Evolutionary conservation across 2,329 filamentous ascomycete genomes (phyloP).

Genomic region (Aspergillus sergii): DNA sequence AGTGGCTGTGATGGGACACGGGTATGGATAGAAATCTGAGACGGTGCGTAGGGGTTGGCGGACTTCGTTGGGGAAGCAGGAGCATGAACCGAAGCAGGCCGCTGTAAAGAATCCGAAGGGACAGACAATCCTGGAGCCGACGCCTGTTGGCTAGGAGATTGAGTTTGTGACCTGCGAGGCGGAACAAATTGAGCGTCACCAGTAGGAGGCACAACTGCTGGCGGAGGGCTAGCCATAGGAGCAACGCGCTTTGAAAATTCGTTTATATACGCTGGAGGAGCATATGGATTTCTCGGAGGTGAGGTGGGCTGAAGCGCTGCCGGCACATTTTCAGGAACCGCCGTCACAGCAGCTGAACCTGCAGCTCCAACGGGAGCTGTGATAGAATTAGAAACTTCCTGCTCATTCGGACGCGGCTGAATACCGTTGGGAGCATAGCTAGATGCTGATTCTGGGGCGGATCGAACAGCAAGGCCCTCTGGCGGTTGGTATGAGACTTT

Average conservation of each 20-base stretch:
- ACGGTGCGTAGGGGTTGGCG: constrained; percentile 38
- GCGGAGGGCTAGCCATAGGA: constrained; percentile 20
- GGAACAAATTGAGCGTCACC: constrained; percentile 37
- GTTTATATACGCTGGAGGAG: constrained; percentile 34
- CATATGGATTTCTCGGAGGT: constrained; percentile 35
- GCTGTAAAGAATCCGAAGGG: constrained; percentile 50
- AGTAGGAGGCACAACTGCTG: constrained; percentile 23
- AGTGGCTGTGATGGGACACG: constrained; percentile 53
- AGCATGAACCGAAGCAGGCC: constrained; percentile 59
- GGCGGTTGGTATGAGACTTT: constrained; percentile 38
- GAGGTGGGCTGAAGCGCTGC: constrained; percentile 24
- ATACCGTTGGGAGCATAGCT: constrained; percentile 22
- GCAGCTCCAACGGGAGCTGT: neutral
- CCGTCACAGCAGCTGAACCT: constrained; percentile 11
- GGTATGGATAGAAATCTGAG: constrained; percentile 36
- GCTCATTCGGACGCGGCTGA: constrained; percentile 22
- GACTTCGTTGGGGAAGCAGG: constrained; percentile 44
- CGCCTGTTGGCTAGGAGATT: constrained; percentile 60
- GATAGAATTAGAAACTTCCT: neutral
- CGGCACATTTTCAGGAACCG: constrained; percentile 10
- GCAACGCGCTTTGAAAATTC: constrained; percentile 35
- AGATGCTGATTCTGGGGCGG: constrained; percentile 29
- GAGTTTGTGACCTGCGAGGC: constrained; percentile 57
- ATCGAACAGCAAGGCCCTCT: constrained; percentile 21
- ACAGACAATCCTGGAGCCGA: constrained; percentile 50